These are phyloP conservation scores for Nannochloropsis salina DNA, from an alignment of 108 stramenopile genomes.

Conservation along the genomic window DNA sequence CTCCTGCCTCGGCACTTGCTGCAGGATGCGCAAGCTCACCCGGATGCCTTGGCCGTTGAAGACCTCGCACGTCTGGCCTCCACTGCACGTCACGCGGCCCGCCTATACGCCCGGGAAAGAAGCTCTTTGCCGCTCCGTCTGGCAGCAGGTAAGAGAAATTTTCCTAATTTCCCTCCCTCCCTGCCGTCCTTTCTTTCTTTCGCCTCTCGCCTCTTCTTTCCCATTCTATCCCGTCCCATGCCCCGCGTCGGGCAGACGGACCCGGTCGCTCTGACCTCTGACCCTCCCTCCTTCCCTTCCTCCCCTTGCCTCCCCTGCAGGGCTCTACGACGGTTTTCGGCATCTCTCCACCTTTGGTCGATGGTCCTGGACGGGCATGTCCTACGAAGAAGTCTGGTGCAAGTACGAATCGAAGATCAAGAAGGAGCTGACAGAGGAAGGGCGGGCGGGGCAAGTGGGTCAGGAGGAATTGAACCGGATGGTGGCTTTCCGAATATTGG, in stretches of 20 bases:
- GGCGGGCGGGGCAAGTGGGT: neutral
- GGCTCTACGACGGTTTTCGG: neutral
- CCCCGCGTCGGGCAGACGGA: too few species aligned
- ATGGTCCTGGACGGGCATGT: neutral
- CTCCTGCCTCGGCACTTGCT: neutral
- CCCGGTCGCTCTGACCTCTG: neutral
- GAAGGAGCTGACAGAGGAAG: neutral
- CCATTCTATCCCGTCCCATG: neutral
- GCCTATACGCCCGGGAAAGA: neutral
- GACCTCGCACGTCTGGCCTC: neutral
- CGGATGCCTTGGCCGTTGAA: slow-evolving; percentile 4
- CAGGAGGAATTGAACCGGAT: neutral
- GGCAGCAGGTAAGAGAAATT: neutral
- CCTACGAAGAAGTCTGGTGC: neutral
- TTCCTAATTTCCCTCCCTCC: neutral
- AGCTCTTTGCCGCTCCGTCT: neutral
- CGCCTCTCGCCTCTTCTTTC: neutral
- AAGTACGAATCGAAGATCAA: neutral
- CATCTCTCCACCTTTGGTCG: neutral
- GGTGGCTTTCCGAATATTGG: neutral
- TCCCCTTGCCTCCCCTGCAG: neutral
- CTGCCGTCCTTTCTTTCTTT: neutral
- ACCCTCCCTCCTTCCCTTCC: neutral
- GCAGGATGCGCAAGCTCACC: neutral
- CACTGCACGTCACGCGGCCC: neutral